Conservation (phyloP, 148 eudicot genomes). For the Nepenthes gracilis region DNA sequence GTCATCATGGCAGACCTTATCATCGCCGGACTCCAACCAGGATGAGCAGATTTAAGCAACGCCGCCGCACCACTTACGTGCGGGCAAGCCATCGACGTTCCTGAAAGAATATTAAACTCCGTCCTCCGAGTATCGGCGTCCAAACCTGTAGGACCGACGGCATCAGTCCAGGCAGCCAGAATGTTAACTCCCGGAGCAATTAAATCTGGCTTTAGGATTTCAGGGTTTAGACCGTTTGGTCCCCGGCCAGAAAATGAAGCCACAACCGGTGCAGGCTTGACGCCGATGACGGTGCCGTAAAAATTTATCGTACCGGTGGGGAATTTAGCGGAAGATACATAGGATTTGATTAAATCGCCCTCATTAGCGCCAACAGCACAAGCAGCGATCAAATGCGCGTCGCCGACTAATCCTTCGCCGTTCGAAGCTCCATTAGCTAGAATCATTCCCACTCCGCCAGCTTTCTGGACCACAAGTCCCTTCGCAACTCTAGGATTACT, state of each 20-base stretch:
- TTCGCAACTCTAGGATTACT: constrained; percentile 84
- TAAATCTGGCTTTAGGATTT: constrained; percentile 80
- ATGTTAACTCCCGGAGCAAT: constrained; percentile 97
- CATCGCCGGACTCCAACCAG: constrained; percentile 81
- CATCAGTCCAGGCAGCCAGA: constrained; percentile 80
- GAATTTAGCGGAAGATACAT: constrained; percentile 16
- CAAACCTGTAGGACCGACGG: constrained; percentile 75
- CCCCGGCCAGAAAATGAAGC: constrained; percentile 86
- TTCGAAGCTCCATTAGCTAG: constrained; percentile 62
- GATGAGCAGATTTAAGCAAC: constrained; percentile 77
- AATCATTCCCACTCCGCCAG: constrained; percentile 97
- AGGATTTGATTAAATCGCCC: constrained; percentile 56
- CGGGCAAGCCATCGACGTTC: constrained; percentile 94
- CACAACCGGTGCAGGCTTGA: constrained; percentile 85
- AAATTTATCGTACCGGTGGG: constrained; percentile 52
- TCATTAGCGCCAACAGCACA: constrained; percentile 66
- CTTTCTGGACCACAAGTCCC: constrained; percentile 75
- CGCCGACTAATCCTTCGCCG: constrained; percentile 91
- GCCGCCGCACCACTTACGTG: constrained; percentile 97
- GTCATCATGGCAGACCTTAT: constrained; percentile 94
- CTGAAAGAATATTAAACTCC: constrained; percentile 82
- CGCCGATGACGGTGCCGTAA: constrained; percentile 61
- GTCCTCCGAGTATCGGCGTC: constrained; percentile 50
- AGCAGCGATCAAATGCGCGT: constrained; percentile 78
- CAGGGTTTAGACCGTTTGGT: constrained; percentile 87